A percentile compares a stretch with the other conserved stretches of the same genome.
Conservation (phyloP, 176 grass and related monocot genomes). For the Oryza nivara region DNA sequence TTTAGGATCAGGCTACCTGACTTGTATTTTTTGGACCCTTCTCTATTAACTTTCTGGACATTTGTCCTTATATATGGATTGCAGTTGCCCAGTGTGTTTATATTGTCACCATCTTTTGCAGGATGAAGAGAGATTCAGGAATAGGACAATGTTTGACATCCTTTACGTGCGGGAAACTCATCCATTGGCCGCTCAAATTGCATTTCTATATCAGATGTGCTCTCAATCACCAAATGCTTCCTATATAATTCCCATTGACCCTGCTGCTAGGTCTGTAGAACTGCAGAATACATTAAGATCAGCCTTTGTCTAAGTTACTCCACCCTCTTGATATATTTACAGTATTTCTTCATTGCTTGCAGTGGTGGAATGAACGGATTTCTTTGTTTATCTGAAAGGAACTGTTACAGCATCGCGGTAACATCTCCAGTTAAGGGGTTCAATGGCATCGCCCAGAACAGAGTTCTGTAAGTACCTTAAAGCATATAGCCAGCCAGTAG, state of each 20-base stretch:
- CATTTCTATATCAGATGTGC: conserved; percentile 67
- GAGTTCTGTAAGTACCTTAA: conserved; percentile 82
- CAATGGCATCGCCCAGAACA: conserved; percentile 67
- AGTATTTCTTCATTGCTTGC: conserved; percentile 29
- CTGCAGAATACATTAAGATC: conserved; percentile 39
- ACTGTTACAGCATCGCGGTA: conserved; percentile 53
- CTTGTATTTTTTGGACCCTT: conserved; percentile 40
- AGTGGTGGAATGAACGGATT: conserved; percentile 97
- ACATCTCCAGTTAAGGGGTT: conserved; percentile 79
- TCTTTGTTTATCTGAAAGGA: conserved; percentile 85
- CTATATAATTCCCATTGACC: conserved; percentile 67
- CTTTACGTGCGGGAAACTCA: conserved; percentile 79
- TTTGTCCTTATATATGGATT: neutral
- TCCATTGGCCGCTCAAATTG: conserved; percentile 66
- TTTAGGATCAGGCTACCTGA: conserved; percentile 38
- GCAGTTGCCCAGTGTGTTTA: neutral
- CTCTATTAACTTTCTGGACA: neutral
- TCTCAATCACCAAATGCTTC: conserved; percentile 55
- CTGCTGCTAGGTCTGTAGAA: conserved; percentile 70
- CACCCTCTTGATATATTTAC: conserved; percentile 29
- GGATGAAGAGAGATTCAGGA: conserved; percentile 94
- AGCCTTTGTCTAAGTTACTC: conserved; percentile 17
- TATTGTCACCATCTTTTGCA: conserved; percentile 43
- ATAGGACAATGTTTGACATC: conserved; percentile 84
- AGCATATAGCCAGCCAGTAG: neutral